A percentile compares a stretch with the other conserved stretches of the same genome.
These are phyloP conservation scores for Suillus ampliporus DNA, from an alignment of 768 basidiomycete genomes.

Conservation along the genomic window DNA sequence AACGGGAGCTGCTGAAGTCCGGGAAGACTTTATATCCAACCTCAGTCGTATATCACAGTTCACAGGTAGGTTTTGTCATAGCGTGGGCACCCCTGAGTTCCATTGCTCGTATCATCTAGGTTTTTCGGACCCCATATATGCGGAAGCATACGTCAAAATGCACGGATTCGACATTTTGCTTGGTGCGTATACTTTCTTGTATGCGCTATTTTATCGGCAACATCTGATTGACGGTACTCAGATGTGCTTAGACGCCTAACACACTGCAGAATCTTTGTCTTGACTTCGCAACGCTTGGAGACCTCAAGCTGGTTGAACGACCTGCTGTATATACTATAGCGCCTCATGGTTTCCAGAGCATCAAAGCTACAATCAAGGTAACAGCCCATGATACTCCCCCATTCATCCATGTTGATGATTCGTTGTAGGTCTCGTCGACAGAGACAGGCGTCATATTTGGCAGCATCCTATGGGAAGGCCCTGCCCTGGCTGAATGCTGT, in stretches of 20 bases:
- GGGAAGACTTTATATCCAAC: no score
- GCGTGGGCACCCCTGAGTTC: not conserved
- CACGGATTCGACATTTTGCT: slow-evolving; percentile 97
- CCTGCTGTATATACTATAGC: slow-evolving; percentile 90
- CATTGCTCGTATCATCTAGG: slow-evolving; percentile 47
- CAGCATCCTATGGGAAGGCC: no score
- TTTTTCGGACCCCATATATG: slow-evolving; percentile 98
- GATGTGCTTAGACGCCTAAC: no score
- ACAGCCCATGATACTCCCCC: not conserved
- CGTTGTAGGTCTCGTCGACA: slow-evolving; percentile 77
- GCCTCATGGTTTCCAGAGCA: slow-evolving; percentile 98
- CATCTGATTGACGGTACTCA: no score
- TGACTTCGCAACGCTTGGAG: slow-evolving; percentile 80
- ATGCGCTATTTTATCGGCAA: no score
- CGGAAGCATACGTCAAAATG: slow-evolving; percentile 96
- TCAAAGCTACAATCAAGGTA: slow-evolving; percentile 98
- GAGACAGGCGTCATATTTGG: slow-evolving; percentile 58
- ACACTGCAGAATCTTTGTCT: no score
- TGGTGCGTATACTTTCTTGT: slow-evolving; percentile 49
- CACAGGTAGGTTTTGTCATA: slow-evolving; percentile 23
- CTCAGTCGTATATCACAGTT: no score
- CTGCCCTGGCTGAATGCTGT: no score
- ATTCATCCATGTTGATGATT: not conserved
- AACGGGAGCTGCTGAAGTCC: no score
- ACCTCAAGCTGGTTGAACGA: slow-evolving; percentile 98